phyloP scores from a whole-genome alignment of 352 stramenopile species.

The Pythium scleroteichum region DNA sequence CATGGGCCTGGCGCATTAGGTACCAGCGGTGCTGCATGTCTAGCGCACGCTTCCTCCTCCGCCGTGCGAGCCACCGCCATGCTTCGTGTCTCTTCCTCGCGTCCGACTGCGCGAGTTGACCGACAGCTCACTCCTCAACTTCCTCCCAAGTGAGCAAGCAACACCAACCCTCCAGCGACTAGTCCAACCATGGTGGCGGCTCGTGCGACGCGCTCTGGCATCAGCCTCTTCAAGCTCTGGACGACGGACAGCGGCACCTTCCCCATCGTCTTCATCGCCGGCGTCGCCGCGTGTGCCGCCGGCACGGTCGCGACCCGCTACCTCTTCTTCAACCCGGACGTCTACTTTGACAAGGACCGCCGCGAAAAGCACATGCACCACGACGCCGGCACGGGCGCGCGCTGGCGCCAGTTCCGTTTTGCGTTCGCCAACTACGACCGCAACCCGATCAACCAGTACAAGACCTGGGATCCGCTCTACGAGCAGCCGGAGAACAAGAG shows the following conservation, averaged over 20 bases:
- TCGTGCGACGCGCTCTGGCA: conserved; percentile 34
- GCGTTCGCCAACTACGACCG: conserved; percentile 59
- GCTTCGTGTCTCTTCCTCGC: conserved; percentile 27
- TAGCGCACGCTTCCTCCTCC: not conserved
- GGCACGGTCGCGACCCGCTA: conserved; percentile 42
- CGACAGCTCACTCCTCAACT: conserved; percentile 18
- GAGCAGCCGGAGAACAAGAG: conserved; percentile 55
- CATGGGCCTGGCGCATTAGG: not conserved
- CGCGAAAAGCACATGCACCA: conserved; percentile 49
- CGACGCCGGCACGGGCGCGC: conserved; percentile 38
- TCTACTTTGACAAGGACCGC: conserved; percentile 68
- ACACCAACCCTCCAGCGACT: not conserved
- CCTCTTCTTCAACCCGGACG: conserved; percentile 57
- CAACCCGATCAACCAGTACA: conserved; percentile 80
- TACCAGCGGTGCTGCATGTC: conserved; percentile 15
- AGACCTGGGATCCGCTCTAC: conserved; percentile 58
- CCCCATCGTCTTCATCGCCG: conserved; percentile 54
- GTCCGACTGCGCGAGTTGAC: not conserved
- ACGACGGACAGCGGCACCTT: conserved; percentile 61
- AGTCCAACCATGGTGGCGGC: conserved; percentile 24
- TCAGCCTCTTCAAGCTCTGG: conserved; percentile 56
- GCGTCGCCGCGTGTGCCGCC: conserved; percentile 35
- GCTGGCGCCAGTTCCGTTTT: conserved; percentile 69
- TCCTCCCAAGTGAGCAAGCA: conserved; percentile 20
- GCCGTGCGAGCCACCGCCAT: not conserved